Evolutionary conservation across 257 asterid genomes (phyloP).

Genomic region (Striga asiatica): DNA sequence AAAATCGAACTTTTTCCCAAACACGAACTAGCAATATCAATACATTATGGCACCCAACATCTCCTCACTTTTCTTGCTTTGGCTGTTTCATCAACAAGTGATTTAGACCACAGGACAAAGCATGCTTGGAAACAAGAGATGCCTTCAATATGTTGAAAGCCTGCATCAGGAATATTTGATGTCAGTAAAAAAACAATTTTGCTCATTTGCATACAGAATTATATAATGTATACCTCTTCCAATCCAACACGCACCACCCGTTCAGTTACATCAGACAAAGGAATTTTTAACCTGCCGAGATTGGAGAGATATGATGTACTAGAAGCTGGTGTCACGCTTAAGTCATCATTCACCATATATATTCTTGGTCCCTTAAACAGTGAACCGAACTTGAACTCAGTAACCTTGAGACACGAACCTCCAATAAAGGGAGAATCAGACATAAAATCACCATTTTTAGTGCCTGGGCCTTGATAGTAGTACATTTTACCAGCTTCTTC

Average conservation of each 20-base stretch:
- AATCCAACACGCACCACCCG: constrained; percentile 12
- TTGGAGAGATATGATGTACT: neutral
- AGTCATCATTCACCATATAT: constrained; percentile 13
- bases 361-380: constrained; percentile 3
- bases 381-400: neutral
- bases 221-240: constrained; percentile 13
- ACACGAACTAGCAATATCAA: too few species aligned
- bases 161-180: constrained; percentile 8
- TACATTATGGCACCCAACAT: too few species aligned
- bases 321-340: constrained; percentile 6
- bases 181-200: too few species aligned
- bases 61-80: neutral
- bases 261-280: constrained; percentile 11
- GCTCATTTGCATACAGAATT: neutral
- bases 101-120: constrained; percentile 7
- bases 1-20: too few species aligned
- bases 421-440: neutral
- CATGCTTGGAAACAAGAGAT: constrained; percentile 17
- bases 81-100: neutral
- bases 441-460: neutral
- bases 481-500: neutral
- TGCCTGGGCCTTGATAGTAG: neutral
- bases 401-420: neutral
- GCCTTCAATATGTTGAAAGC: constrained; percentile 16
- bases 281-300: neutral